Conservation (phyloP, 371 early-diverging fungal species). For the Syncephalastrum sp. region DNA sequence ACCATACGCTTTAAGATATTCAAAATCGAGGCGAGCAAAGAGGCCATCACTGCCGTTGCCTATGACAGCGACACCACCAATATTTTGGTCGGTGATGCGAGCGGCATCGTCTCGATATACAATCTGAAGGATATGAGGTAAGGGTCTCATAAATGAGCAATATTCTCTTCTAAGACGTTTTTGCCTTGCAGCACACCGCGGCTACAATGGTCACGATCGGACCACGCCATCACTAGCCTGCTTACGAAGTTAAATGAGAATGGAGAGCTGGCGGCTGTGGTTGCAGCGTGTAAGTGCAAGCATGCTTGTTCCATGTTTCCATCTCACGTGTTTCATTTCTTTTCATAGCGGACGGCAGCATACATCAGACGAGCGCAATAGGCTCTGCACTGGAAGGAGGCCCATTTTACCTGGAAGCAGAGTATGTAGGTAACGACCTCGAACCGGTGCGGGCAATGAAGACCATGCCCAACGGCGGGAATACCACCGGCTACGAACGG, state of each 20-base stretch:
- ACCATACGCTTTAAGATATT: conserved; percentile 19
- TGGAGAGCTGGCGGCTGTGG: conserved; percentile 24
- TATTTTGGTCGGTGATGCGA: conserved; percentile 23
- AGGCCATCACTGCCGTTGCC: conserved; percentile 21
- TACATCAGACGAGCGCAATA: conserved; percentile 35
- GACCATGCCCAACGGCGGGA: conserved; percentile 10
- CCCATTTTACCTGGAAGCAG: conserved; percentile 13
- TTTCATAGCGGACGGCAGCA: conserved; percentile 37
- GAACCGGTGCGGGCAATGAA: conserved; percentile 29
- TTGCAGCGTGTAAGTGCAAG: conserved; percentile 29
- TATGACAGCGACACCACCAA: conserved; percentile 21
- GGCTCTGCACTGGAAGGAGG: conserved; percentile 2
- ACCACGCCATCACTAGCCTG: conserved; percentile 27
- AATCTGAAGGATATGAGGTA: conserved; percentile 16
- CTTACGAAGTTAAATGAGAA: conserved; percentile 23
- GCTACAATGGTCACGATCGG: conserved; percentile 30
- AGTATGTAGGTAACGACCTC: conserved; percentile 41
- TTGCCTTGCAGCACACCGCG: conserved; percentile 2
- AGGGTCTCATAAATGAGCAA: not conserved
- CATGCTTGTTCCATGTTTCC: not conserved
- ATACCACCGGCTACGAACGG: conserved; percentile 12
- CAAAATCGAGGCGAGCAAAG: conserved; percentile 8
- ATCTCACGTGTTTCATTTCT: not conserved
- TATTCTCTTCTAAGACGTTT: not conserved
- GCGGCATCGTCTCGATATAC: conserved; percentile 24